phyloP scores from a whole-genome alignment of 495 filamentous ascomycete genomes.

The Lophiostoma macrostomum region DNA sequence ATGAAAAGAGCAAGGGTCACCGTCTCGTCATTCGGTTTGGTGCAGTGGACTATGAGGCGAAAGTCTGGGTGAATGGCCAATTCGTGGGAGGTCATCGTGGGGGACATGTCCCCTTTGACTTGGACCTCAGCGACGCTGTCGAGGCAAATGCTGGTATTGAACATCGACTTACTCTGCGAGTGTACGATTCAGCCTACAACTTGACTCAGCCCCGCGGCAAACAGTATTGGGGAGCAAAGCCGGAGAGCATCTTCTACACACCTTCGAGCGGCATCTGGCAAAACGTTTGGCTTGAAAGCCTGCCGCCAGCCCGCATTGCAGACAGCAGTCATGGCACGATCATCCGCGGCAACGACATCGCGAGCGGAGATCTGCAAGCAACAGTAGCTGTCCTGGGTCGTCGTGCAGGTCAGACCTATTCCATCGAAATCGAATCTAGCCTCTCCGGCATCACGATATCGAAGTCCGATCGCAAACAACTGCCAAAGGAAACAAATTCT shows the following conservation, averaged over 20 bases:
- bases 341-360: conserved; percentile 32
- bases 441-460: conserved; percentile 5
- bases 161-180: conserved; percentile 30
- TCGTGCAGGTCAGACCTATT: conserved; percentile 56
- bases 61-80: conserved; percentile 60
- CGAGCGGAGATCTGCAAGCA: conserved; percentile 31
- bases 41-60: conserved; percentile 66
- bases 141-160: conserved; percentile 43
- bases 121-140: conserved; percentile 56
- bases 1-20: conserved; percentile 27
- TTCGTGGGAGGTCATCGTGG: conserved; percentile 56
- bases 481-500: conserved; percentile 41
- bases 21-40: conserved; percentile 59
- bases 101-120: conserved; percentile 59
- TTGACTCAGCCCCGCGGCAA: conserved; percentile 67
- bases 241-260: conserved; percentile 62
- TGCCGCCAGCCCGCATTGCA: conserved; percentile 52
- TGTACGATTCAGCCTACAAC: conserved; percentile 52
- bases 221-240: conserved; percentile 53
- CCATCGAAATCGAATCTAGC: conserved; percentile 42
- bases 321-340: conserved; percentile 48
- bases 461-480: conserved; percentile 1
- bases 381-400: conserved; percentile 38
- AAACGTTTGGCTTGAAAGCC: conserved; percentile 62
- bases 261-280: conserved; percentile 70